Conservation (phyloP, 371 early-diverging fungal species). For the Dentiscutata heterogama region DNA sequence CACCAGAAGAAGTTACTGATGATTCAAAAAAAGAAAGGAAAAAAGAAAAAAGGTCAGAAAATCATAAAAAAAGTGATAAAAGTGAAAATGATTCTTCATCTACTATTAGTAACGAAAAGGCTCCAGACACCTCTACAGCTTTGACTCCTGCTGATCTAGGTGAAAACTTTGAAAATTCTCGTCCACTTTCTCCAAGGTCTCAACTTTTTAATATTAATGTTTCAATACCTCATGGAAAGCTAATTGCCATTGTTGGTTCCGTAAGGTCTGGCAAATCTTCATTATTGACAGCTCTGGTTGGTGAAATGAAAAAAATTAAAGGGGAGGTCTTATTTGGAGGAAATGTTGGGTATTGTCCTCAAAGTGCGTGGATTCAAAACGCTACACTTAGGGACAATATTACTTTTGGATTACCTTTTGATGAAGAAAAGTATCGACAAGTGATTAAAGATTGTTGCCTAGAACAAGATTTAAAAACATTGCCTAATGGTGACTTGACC, state of each 20-base stretch:
- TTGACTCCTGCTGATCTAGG: not conserved
- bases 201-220: slow-evolving; percentile 79
- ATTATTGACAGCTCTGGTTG: slow-evolving; percentile 49
- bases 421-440: slow-evolving; percentile 63
- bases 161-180: not conserved
- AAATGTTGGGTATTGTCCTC: slow-evolving; percentile 72
- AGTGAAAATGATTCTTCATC: not conserved
- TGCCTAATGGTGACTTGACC: slow-evolving; percentile 80
- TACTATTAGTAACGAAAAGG: not conserved
- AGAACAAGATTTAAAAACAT: slow-evolving; percentile 71
- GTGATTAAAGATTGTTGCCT: slow-evolving; percentile 72
- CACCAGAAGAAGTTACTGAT: not conserved
- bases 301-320: slow-evolving; percentile 63
- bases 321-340: slow-evolving; percentile 61
- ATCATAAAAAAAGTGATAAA: slow-evolving; percentile 39
- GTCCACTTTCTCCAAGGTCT: slow-evolving; percentile 46
- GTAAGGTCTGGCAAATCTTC: slow-evolving; percentile 66
- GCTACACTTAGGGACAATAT: slow-evolving; percentile 79
- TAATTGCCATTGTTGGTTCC: slow-evolving; percentile 76
- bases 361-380: slow-evolving; percentile 79
- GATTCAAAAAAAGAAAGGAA: slow-evolving; percentile 36
- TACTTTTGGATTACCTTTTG: slow-evolving; percentile 70
- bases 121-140: not conserved
- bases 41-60: slow-evolving; percentile 50
- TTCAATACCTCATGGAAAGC: slow-evolving; percentile 66